Percentiles rank a stretch among this genome's conserved stretches.
These are phyloP conservation scores for Backusella psychrophila DNA, from an alignment of 192 early-diverging fungal species.

Conservation along the genomic window DNA sequence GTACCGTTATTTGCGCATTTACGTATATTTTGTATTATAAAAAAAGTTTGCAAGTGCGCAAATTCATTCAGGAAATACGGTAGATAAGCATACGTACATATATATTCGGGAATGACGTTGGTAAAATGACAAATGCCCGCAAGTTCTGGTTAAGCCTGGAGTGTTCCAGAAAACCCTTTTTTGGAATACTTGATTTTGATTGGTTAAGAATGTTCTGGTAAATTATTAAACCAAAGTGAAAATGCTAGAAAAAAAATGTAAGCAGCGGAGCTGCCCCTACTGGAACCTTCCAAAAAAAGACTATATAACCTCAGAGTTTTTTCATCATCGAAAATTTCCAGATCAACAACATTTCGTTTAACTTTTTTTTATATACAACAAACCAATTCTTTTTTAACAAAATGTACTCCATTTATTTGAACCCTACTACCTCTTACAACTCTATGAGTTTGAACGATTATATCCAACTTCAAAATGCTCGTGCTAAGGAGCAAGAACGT, in stretches of 20 bases:
- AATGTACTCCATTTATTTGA: background rate
- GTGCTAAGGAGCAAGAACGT: conserved; percentile 2
- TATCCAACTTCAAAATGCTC: background rate
- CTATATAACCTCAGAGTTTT: background rate
- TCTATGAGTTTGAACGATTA: background rate
- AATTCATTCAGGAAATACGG: no score
- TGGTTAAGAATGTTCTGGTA: background rate
- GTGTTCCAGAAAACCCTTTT: background rate
- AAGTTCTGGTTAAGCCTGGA: background rate
- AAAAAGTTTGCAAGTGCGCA: no score
- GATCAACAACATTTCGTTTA: background rate
- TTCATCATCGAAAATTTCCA: background rate
- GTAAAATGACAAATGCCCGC: background rate
- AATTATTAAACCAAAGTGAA: background rate
- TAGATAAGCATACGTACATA: no score
- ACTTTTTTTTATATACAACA: background rate
- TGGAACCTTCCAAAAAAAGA: conserved; percentile 3
- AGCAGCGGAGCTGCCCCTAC: background rate
- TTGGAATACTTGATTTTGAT: background rate
- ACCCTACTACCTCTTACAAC: background rate
- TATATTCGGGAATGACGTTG: background rate
- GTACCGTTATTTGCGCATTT: no score
- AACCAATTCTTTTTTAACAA: background rate
- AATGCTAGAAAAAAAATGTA: background rate
- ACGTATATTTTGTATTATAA: no score